phyloP scores from a whole-genome alignment of 2,329 filamentous ascomycete species.

The Ceratocystis diversiconidia region DNA sequence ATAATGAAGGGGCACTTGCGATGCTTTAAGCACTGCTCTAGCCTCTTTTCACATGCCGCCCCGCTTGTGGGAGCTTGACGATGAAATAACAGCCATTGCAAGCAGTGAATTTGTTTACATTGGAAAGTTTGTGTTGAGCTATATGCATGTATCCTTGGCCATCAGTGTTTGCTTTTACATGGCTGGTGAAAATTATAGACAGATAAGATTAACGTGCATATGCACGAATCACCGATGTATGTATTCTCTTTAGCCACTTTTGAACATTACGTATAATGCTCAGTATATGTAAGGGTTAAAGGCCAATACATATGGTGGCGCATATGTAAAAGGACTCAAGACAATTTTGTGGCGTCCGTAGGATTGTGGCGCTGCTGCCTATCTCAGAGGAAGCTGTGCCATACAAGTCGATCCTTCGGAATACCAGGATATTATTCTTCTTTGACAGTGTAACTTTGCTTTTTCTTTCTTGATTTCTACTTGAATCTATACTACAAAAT shows the following conservation, averaged over 20 bases:
- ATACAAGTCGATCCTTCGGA: background rate
- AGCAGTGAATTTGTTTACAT: background rate
- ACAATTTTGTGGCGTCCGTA: too few relatives aligned
- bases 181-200: background rate
- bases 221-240: background rate
- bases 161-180: background rate
- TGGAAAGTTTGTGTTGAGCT: background rate
- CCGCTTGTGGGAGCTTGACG: background rate
- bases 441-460: background rate
- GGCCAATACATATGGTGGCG: background rate
- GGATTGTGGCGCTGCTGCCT: slow-evolving; percentile 14
- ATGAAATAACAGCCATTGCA: background rate
- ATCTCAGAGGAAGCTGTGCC: background rate
- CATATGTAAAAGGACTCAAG: background rate
- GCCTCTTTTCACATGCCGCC: background rate
- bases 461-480: background rate
- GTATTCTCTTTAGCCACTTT: slow-evolving; percentile 4
- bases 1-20: background rate
- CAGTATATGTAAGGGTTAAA: background rate
- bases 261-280: background rate
- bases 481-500: too few relatives aligned
- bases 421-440: background rate
- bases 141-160: background rate
- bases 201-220: background rate
- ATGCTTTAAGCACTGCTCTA: background rate